Percentiles rank a stretch among this genome's conserved stretches.
These are phyloP conservation scores for Lobosporangium transversale DNA, from an alignment of 192 early-diverging fungal genomes.

Conservation along the genomic window DNA sequence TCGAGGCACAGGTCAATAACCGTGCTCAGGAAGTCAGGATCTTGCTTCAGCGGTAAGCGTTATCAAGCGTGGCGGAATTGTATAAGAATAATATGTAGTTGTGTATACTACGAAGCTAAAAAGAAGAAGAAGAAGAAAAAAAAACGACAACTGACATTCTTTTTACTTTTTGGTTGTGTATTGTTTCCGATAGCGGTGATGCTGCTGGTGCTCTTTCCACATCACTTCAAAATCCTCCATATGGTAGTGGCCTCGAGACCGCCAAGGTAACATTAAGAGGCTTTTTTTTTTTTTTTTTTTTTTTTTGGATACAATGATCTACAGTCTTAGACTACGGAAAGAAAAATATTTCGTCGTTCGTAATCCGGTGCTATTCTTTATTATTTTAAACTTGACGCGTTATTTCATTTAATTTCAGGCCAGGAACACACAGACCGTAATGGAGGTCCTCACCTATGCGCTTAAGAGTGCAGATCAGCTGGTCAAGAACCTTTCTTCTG, in stretches of 20 bases:
- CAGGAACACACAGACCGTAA: constrained; percentile 79
- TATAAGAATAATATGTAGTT: neutral
- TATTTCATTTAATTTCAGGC: constrained; percentile 55
- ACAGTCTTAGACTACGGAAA: neutral
- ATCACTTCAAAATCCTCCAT: constrained; percentile 78
- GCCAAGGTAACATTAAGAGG: constrained; percentile 65
- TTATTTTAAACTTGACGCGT: neutral
- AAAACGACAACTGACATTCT: neutral
- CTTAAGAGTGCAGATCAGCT: constrained; percentile 73
- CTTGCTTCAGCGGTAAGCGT: constrained; percentile 62
- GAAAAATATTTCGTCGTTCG: neutral
- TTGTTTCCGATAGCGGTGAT: too few relatives aligned
- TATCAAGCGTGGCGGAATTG: neutral
- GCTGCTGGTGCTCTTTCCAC: constrained; percentile 64
- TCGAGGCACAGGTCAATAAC: constrained; percentile 63
- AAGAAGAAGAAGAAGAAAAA: neutral
- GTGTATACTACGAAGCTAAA: neutral
- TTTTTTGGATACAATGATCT: neutral
- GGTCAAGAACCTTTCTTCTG: constrained; percentile 66
- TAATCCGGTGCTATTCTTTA: neutral
- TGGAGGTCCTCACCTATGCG: constrained; percentile 83
- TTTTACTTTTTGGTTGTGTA: constrained; percentile 6
- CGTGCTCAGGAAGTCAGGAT: constrained; percentile 71
- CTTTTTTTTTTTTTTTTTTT: neutral
- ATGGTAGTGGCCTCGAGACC: constrained; percentile 65